phyloP scores from a whole-genome alignment of 306 rosid species.

The Glycine tomentella region DNA sequence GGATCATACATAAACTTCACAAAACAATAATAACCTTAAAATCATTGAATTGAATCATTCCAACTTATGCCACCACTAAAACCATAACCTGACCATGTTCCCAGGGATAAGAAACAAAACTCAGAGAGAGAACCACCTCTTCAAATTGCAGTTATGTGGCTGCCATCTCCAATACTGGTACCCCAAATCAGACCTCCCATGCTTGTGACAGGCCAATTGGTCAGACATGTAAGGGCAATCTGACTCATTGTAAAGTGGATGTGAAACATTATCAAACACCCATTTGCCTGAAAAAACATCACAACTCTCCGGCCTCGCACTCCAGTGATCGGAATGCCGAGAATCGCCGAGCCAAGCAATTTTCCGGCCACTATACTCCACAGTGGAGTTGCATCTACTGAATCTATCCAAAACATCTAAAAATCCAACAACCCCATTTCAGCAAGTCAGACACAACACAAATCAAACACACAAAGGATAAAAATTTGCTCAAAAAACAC shows the following conservation, averaged over 20 bases:
- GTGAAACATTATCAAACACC: conserved; percentile 80
- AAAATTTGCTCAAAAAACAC: not conserved
- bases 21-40: conserved; percentile 7
- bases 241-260: conserved; percentile 77
- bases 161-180: conserved; percentile 97
- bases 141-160: conserved; percentile 91
- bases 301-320: conserved; percentile 63
- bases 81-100: conserved; percentile 18
- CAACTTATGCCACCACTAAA: conserved; percentile 32
- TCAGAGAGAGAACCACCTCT: conserved; percentile 58
- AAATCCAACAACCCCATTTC: conserved; percentile 48
- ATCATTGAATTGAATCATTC: conserved; percentile 6
- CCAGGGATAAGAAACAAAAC: not conserved
- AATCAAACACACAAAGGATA: conserved; percentile 40
- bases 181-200: conserved; percentile 87
- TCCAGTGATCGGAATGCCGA: conserved; percentile 36
- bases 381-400: conserved; percentile 84
- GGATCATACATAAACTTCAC: conserved; percentile 19
- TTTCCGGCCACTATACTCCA: conserved; percentile 76
- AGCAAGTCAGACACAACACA: conserved; percentile 38
- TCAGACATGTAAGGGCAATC: conserved; percentile 98
- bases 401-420: conserved; percentile 86
- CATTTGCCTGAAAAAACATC: conserved; percentile 88
- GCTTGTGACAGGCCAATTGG: conserved; percentile 95
- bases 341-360: conserved; percentile 57